Evolutionary conservation across 208 protist genomes (phyloP).

Genomic region (Angomonas deanei): DNA sequence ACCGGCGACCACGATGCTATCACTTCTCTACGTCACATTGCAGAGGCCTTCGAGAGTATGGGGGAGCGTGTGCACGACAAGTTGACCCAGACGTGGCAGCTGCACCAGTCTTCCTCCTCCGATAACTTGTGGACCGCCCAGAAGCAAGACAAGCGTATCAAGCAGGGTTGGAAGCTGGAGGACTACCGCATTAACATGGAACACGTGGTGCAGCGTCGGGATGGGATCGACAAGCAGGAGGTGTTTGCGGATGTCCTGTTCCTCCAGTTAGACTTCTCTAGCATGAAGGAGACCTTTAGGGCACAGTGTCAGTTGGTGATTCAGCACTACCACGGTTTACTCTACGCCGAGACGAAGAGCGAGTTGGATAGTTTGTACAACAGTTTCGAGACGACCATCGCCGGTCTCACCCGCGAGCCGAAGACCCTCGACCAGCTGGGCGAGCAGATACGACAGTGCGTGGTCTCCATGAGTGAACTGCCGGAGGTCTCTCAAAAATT

Average conservation of each 20-base stretch:
- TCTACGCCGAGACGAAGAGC: slow-evolving; percentile 90
- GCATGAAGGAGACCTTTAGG: slow-evolving; percentile 95
- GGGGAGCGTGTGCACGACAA: slow-evolving; percentile 91
- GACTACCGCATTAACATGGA: slow-evolving; percentile 94
- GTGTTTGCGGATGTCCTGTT: slow-evolving; percentile 93
- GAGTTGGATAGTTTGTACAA: slow-evolving; percentile 91
- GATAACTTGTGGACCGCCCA: slow-evolving; percentile 93
- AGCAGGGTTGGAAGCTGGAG: slow-evolving; percentile 91
- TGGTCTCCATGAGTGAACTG: slow-evolving; percentile 69
- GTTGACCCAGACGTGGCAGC: slow-evolving; percentile 93
- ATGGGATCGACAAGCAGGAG: slow-evolving; percentile 95
- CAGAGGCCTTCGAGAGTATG: slow-evolving; percentile 87
- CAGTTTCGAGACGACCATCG: slow-evolving; percentile 72
- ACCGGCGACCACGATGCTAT: slow-evolving; percentile 92
- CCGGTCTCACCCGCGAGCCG: slow-evolving; percentile 78
- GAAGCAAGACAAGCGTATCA: slow-evolving; percentile 90
- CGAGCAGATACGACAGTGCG: slow-evolving; percentile 84
- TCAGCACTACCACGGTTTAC: slow-evolving; percentile 92
- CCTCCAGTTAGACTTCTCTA: slow-evolving; percentile 94
- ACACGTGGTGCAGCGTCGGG: slow-evolving; percentile 90
- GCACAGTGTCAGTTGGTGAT: slow-evolving; percentile 95
- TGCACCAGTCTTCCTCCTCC: slow-evolving; percentile 94
- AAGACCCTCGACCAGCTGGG: slow-evolving; percentile 93
- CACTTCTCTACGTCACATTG: slow-evolving; percentile 85
- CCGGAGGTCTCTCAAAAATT: slow-evolving; percentile 86